Conservation (phyloP, 108 stramenopile species). For the Cyclotella atomus region DNA sequence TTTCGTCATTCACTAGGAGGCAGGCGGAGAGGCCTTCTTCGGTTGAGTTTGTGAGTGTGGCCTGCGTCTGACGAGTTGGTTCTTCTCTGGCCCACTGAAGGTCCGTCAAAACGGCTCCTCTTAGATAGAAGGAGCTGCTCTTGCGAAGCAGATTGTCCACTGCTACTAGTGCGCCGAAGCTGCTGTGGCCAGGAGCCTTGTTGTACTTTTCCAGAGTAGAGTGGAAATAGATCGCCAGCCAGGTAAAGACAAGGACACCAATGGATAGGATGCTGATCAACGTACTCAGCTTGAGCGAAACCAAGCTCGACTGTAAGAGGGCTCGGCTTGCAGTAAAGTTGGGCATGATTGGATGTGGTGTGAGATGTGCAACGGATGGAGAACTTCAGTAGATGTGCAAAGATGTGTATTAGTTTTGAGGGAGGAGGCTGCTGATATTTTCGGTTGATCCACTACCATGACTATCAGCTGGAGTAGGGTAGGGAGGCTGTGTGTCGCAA, state of each 20-base stretch:
- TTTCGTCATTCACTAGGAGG: slow-evolving; percentile 66
- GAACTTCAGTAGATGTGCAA: too few species aligned
- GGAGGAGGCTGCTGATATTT: too few species aligned
- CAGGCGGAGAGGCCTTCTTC: slow-evolving; percentile 49
- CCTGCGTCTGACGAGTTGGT: background rate
- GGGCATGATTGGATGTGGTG: too few species aligned
- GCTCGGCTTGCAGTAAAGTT: too few species aligned
- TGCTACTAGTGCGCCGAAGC: background rate
- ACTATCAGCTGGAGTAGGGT: too few species aligned
- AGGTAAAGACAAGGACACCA: background rate
- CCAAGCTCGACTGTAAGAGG: too few species aligned
- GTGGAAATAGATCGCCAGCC: background rate
- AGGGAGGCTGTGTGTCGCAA: too few species aligned
- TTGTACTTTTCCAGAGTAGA: background rate
- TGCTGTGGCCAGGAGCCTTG: background rate
- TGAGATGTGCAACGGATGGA: too few species aligned
- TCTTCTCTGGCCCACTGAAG: background rate
- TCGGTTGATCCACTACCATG: too few species aligned
- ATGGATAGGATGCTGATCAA: background rate
- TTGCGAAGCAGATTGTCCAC: background rate
- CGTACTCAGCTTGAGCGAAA: background rate
- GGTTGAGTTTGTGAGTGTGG: background rate
- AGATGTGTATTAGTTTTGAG: too few species aligned
- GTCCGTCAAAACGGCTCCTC: background rate
- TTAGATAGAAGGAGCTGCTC: background rate